phyloP scores from a whole-genome alignment of 306 rosid species.

The Carpinus fangiana region DNA sequence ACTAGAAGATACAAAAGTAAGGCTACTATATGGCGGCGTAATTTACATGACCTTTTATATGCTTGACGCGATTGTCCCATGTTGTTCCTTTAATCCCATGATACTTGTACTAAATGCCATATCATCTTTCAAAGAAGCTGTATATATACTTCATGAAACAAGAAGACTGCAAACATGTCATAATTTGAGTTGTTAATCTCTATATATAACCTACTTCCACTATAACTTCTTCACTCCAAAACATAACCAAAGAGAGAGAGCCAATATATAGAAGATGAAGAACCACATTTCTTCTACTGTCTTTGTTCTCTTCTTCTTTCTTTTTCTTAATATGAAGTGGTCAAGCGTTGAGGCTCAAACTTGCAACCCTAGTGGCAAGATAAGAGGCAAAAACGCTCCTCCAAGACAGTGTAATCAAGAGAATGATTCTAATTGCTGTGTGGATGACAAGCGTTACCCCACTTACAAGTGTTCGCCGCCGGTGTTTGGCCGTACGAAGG shows the following conservation, averaged over 20 bases:
- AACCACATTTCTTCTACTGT: neutral
- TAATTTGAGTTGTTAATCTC: neutral
- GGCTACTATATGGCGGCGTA: no score
- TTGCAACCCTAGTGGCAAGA: conserved; percentile 26
- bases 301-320: neutral
- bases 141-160: no score
- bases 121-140: neutral
- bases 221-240: neutral
- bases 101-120: neutral
- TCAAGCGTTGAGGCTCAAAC: conserved; percentile 21
- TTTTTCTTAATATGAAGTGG: neutral
- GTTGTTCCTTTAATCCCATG: no score
- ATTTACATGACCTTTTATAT: no score
- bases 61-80: no score
- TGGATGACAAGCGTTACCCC: conserved; percentile 27
- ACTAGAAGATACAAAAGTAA: no score
- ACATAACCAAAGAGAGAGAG: neutral
- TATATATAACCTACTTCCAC: neutral
- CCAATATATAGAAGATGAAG: neutral
- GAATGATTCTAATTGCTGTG: conserved; percentile 44
- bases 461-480: conserved; percentile 45
- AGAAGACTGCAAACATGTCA: neutral
- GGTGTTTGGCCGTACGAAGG: conserved; percentile 25
- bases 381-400: conserved; percentile 30
- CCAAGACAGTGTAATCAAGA: conserved; percentile 36